Percentiles rank a stretch among this genome's conserved stretches.
Evolutionary conservation across 371 early-diverging fungal species (phyloP).

Genomic region (Chytridium lagenaria): DNA sequence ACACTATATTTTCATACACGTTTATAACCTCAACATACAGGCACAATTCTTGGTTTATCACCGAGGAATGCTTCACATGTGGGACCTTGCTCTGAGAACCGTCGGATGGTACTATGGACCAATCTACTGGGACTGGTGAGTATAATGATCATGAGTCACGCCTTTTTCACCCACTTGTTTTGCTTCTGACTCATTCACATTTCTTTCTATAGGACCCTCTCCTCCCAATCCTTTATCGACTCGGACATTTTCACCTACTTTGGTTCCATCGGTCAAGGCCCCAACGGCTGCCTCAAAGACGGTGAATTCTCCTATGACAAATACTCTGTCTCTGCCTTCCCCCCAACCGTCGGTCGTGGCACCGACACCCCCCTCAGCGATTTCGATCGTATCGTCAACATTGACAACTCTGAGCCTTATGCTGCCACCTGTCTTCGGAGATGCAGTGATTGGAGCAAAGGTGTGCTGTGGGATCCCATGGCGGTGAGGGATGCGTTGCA

Average conservation of each 20-base stretch:
- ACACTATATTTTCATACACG: too few relatives aligned
- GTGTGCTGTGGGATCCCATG: not conserved
- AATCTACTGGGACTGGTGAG: conserved; percentile 29
- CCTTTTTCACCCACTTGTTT: too few relatives aligned
- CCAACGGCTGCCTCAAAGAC: not conserved
- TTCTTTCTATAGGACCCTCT: not conserved
- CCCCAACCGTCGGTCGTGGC: not conserved
- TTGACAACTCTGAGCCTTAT: not conserved
- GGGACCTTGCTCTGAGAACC: conserved; percentile 21
- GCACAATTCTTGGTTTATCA: conserved; percentile 31
- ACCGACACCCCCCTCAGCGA: not conserved
- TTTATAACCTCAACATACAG: not conserved
- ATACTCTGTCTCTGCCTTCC: not conserved
- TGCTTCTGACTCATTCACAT: too few relatives aligned
- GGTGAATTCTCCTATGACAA: not conserved
- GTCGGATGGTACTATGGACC: conserved; percentile 10
- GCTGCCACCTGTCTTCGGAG: not conserved
- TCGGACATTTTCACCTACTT: conserved; percentile 8
- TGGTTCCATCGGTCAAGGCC: not conserved
- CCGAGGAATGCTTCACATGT: conserved; percentile 27
- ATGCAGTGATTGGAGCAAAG: not conserved
- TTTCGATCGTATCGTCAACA: not conserved
- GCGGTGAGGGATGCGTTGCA: not conserved
- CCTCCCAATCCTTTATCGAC: conserved; percentile 2
- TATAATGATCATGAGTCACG: too few relatives aligned